Evolutionary conservation across 148 eudicot species (phyloP).

Genomic region (Vaccinium myrtillus): DNA sequence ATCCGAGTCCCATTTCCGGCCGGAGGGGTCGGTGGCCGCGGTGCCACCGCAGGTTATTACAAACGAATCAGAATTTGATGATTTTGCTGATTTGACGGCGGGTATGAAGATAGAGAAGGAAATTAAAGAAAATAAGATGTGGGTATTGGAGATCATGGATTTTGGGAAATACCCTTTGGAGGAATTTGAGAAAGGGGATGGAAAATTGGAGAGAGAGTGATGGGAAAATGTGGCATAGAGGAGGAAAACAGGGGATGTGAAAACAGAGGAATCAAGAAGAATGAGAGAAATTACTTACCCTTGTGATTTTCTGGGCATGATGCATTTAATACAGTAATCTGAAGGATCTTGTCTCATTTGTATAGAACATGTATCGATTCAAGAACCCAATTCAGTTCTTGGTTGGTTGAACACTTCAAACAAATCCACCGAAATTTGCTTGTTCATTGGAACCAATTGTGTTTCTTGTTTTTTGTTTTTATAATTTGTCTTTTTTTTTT

Average conservation of each 20-base stretch:
- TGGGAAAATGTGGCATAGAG: slow-evolving; percentile 14
- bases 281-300: neutral
- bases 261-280: neutral
- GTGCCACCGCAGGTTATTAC: slow-evolving; percentile 29
- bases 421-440: neutral
- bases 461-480: neutral
- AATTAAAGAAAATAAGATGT: slow-evolving; percentile 17
- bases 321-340: neutral
- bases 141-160: slow-evolving; percentile 32
- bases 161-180: slow-evolving; percentile 7
- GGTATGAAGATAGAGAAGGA: neutral
- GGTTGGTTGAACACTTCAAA: slow-evolving; percentile 7
- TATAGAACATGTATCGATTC: neutral
- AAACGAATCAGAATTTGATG: slow-evolving; percentile 16
- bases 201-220: neutral
- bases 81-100: neutral
- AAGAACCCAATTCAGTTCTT: slow-evolving; percentile 3
- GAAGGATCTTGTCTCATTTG: neutral
- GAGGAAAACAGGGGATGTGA: neutral
- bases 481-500: neutral
- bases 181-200: slow-evolving; percentile 2
- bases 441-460: neutral
- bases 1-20: slow-evolving; percentile 67
- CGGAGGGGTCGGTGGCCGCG: slow-evolving; percentile 40
- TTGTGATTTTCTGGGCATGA: neutral